Evolutionary conservation across 768 basidiomycete species (phyloP).

Genomic region (Gymnopilus junonius): DNA sequence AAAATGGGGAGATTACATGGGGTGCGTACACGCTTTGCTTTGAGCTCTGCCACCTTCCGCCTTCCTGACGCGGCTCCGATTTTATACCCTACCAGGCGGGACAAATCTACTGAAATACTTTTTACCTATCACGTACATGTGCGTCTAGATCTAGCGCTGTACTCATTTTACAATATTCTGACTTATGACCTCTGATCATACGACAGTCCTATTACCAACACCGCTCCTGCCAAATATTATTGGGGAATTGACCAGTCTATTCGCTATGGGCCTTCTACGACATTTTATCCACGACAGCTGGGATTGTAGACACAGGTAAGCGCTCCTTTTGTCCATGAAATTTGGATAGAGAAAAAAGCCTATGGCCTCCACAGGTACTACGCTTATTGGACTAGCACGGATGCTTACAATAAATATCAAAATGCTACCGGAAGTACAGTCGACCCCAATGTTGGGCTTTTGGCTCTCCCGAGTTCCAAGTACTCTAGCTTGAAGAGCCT

Average conservation of each 20-base stretch:
- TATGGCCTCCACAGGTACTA: constrained; percentile 40
- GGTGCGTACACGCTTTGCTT: constrained; percentile 28
- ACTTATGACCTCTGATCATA: too few species aligned
- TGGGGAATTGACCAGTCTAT: constrained; percentile 68
- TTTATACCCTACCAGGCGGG: constrained; percentile 18
- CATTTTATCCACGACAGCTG: constrained; percentile 52
- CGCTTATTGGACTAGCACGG: constrained; percentile 52
- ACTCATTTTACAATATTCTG: background rate
- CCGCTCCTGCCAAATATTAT: constrained; percentile 49
- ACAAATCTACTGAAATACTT: constrained; percentile 47
- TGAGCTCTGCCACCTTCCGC: too few species aligned
- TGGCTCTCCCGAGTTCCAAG: constrained; percentile 53
- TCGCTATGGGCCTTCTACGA: constrained; percentile 46
- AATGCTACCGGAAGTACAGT: constrained; percentile 47
- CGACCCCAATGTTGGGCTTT: constrained; percentile 48
- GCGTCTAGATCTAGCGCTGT: background rate
- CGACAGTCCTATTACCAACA: constrained; percentile 38
- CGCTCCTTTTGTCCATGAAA: background rate
- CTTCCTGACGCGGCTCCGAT: too few species aligned
- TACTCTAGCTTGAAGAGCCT: constrained; percentile 56
- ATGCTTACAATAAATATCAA: constrained; percentile 48
- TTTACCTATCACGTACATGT: constrained; percentile 48
- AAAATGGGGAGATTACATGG: constrained; percentile 60
- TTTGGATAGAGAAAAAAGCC: background rate
- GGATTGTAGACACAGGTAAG: constrained; percentile 63